phyloP scores from a whole-genome alignment of 2,329 filamentous ascomycete genomes.

The Verticillium isaacii region DNA sequence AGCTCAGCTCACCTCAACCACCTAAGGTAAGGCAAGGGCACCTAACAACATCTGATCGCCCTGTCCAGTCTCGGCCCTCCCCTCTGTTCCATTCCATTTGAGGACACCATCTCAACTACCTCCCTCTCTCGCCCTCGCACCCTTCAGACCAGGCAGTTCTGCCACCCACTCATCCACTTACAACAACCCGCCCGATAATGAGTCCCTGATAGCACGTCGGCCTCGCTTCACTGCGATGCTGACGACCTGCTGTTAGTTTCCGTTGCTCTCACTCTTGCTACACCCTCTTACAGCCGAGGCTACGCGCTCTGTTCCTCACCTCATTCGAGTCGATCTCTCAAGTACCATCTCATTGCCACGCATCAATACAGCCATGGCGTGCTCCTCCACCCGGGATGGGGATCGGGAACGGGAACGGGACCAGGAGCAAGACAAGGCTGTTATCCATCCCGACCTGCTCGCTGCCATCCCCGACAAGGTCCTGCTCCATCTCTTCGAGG shows the following conservation, averaged over 20 bases:
- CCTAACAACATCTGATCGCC: not conserved
- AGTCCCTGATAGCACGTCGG: not conserved
- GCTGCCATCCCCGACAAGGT: constrained; percentile 32
- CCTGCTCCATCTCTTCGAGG: constrained; percentile 33
- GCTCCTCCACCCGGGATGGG: not conserved
- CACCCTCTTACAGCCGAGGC: not conserved
- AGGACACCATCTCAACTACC: not conserved
- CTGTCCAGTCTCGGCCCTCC: not conserved
- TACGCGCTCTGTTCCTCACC: not conserved
- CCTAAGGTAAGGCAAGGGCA: not conserved
- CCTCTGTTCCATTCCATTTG: not conserved
- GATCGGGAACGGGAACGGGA: not conserved
- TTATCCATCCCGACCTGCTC: constrained; percentile 11
- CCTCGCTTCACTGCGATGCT: not conserved
- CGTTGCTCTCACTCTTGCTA: not conserved
- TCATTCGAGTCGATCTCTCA: not conserved
- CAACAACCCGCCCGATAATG: not conserved
- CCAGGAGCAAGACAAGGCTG: not conserved
- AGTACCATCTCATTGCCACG: not conserved
- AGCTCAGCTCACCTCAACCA: not conserved
- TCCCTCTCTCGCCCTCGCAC: not conserved
- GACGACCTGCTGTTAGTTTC: not conserved
- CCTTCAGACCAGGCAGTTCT: not conserved
- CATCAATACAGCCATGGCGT: not conserved
- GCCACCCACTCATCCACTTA: not conserved